Evolutionary conservation across 1,139 yeast genomes (phyloP).

Genomic region (Spathaspora sp.): DNA sequence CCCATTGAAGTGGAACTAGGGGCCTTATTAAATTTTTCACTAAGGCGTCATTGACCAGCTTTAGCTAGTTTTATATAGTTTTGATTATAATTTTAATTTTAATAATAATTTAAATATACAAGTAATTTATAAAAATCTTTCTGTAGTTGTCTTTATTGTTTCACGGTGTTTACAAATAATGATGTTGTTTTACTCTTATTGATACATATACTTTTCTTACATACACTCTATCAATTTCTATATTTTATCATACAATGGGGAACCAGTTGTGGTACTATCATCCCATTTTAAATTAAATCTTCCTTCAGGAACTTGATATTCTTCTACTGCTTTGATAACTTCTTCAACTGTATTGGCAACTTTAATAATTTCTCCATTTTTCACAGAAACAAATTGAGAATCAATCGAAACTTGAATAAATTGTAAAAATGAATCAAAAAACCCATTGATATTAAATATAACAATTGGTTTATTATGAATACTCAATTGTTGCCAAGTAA

Average conservation of each 20-base stretch:
- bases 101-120: too few relatives aligned
- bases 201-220: too few relatives aligned
- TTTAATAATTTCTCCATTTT: constrained; percentile 66
- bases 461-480: constrained; percentile 83
- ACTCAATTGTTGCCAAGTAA: constrained; percentile 85
- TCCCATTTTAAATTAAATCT: constrained; percentile 76
- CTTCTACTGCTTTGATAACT: constrained; percentile 59
- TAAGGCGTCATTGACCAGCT: too few relatives aligned
- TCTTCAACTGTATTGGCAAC: constrained; percentile 70
- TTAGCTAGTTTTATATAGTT: too few relatives aligned
- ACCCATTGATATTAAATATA: constrained; percentile 75
- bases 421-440: constrained; percentile 66
- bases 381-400: constrained; percentile 66
- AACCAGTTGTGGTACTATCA: constrained; percentile 7
- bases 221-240: background rate
- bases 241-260: background rate
- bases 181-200: too few relatives aligned
- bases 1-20: too few relatives aligned
- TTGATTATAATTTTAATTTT: too few relatives aligned
- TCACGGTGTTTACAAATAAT: too few relatives aligned
- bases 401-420: constrained; percentile 58
- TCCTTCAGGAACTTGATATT: constrained; percentile 70
- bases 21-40: too few relatives aligned
- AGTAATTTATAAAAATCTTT: too few relatives aligned
- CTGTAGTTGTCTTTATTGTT: too few relatives aligned